Evolutionary conservation across 1,139 yeast species (phyloP).

Genomic region (Nakaseomyces nivariensis): DNA sequence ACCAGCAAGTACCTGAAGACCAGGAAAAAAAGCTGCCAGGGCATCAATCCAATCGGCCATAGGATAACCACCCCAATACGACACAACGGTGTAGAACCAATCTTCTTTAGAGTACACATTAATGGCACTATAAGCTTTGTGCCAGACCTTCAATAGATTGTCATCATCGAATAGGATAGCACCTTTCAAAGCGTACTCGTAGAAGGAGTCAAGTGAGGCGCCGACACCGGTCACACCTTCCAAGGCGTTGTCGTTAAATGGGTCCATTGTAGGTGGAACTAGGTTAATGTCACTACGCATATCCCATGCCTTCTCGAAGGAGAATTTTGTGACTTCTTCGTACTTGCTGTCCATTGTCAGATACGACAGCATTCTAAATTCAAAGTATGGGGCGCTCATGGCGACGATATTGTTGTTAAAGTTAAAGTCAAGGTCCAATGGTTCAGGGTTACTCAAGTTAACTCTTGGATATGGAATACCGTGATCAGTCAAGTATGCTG

Average conservation of each 20-base stretch:
- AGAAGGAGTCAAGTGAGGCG: slow-evolving; percentile 88
- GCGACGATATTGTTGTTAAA: slow-evolving; percentile 71
- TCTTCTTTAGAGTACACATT: slow-evolving; percentile 39
- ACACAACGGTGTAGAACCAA: slow-evolving; percentile 56
- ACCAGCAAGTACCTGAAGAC: slow-evolving; percentile 72
- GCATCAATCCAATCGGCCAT: slow-evolving; percentile 72
- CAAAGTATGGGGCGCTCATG: slow-evolving; percentile 72
- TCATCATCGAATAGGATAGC: slow-evolving; percentile 64
- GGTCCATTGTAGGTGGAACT: slow-evolving; percentile 71
- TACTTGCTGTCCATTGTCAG: slow-evolving; percentile 67
- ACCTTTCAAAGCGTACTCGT: slow-evolving; percentile 77
- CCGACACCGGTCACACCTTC: slow-evolving; percentile 72
- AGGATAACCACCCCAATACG: slow-evolving; percentile 41
- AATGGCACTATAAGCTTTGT: slow-evolving; percentile 48
- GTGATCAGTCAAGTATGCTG: slow-evolving; percentile 51
- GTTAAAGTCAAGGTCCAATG: neutral
- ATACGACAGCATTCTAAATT: slow-evolving; percentile 61
- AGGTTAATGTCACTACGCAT: slow-evolving; percentile 52
- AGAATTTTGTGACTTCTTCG: slow-evolving; percentile 48
- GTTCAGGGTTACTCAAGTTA: slow-evolving; percentile 28
- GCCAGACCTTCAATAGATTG: slow-evolving; percentile 50
- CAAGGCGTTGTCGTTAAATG: slow-evolving; percentile 45
- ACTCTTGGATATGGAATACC: slow-evolving; percentile 68
- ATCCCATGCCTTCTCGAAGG: slow-evolving; percentile 67
- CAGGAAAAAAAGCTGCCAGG: slow-evolving; percentile 81